Base-by-base conservation (phyloP, 345 rosid species). In the Murraya paniculata region DNA sequence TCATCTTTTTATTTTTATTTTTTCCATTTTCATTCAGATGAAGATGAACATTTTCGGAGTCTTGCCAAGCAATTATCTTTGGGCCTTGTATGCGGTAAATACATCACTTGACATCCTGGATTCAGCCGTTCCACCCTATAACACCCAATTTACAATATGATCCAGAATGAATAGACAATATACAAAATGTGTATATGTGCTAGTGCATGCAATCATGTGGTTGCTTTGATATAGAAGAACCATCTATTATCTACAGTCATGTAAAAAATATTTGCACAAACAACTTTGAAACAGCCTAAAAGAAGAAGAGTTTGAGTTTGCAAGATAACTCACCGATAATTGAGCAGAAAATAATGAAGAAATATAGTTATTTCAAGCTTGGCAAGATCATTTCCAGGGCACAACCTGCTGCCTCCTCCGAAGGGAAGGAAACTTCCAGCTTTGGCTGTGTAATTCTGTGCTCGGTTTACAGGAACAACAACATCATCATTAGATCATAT, bases 361-460 rank as follows among this genome's bases (percentile, higher is more conserved):
- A 91, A 94, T 24, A 91, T 86, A 9, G 94, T 77, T 48, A 94
- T 90, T 81, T 92, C 98, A 38, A 94, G 89, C 87, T 90, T 94
- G 24, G 96, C 94, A 7, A 94, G 94, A 86, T 92, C 94, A 67
- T 92, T 92, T 82, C 98, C 98, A 13, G 97, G 97, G 79, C 97
- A 94, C 56, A 92, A 70, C 81, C 89, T 84, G 77, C 92, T 90
- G 80, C 98, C 96, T 70, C 86, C 90, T 78, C 98, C 98, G 75
- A 94, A 94, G 53, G 94, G 97, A 78, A 94, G 91, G 84, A 91
- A 94, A 61, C 77, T 76, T 33, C 97, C 91, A 19, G 97, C 89
- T 85, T 84, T 94, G 11, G 93, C 79, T 16, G 79, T 87, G 74
- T 65, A 77, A 79, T 82, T 84, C 98, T 94, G 62, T 71, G 24